Conservation (phyloP, 2,329 filamentous ascomycete genomes). For the Calonectria pauciramosa region DNA sequence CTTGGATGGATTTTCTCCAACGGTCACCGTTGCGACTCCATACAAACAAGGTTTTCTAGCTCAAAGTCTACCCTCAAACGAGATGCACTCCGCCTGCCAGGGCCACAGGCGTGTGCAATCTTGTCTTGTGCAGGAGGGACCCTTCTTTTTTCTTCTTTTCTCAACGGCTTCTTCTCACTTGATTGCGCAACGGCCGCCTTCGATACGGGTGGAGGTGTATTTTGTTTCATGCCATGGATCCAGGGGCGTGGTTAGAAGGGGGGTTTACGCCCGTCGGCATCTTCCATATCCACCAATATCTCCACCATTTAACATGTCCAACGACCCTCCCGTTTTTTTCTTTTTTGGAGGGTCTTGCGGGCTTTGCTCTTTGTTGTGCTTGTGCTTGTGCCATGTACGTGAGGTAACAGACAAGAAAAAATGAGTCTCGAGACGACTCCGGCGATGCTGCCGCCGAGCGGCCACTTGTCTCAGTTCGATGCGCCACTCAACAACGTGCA, state of each 20-base stretch:
- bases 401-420: not conserved
- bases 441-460: not conserved
- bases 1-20: not conserved
- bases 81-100: not conserved
- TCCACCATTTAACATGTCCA: slow-evolving; percentile 6
- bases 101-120: not conserved
- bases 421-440: not conserved
- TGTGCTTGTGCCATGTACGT: not conserved
- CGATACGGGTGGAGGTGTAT: slow-evolving; percentile 4
- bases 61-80: slow-evolving; percentile 8
- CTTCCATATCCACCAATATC: slow-evolving; percentile 5
- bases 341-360: not conserved
- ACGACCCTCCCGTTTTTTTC: not conserved
- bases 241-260: slow-evolving; percentile 2
- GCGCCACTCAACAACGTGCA: not conserved
- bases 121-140: not conserved
- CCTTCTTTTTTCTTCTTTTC: not conserved
- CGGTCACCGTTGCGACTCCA: not conserved
- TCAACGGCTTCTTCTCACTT: no score
- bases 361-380: not conserved
- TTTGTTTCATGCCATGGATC: slow-evolving; percentile 2
- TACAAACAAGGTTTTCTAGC: not conserved
- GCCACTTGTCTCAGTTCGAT: not conserved
- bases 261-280: not conserved
- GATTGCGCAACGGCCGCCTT: no score